Base-by-base conservation (phyloP, 1,284 basidiomycete genomes). In the Microbotryum scabiosae region DNA sequence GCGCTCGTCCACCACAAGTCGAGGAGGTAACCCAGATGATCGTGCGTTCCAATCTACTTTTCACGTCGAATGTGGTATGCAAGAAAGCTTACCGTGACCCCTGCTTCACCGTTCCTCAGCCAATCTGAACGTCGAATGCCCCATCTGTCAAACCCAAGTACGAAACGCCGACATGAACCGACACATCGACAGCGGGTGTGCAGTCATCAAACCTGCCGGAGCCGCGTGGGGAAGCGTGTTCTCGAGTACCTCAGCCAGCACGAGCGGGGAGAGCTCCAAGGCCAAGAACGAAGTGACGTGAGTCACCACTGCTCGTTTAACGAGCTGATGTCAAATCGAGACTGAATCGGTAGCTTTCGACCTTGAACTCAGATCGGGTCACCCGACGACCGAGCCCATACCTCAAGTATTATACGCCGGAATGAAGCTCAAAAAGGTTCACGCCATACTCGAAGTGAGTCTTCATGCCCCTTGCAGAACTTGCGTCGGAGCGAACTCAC, bases 391-490 rank as follows among this genome's bases (percentile, higher is more conserved):
- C 3, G 51, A 51, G 16, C 41, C 48, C 1, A 46, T 62, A 4
- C 47, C 60, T 4, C 54, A 62, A 16, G 28, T 43, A 1, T 48
- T 44, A 23, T 66, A 64, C 51, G 43, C 48, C 3, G 26, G 47
- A 51, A 58, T 60, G 44, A 54, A 48, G 21, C 26, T 55, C 8
- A 49, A 48, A 10, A 53, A 57, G 3, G 23, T 67, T 3, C 32
- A 36, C 21, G 18, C 44, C 20, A 50, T 61, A 43, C 61, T 67
- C 20, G 49, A 51, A 21, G 66, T 63, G 16, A 10, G 62, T 26
- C 7, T 30, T 8, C 14, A 7, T 18, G 1, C 43, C 5, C n/a
- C 28, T 18, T 25, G 23, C 20, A 18, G 14, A 12, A 3, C 46
- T 21, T 8, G n/a, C 20, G 9, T 12, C n/a, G 4, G 6, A 49